These are phyloP conservation scores for Backusella liffmaniae DNA, from an alignment of 192 early-diverging fungal species.

Conservation along the genomic window DNA sequence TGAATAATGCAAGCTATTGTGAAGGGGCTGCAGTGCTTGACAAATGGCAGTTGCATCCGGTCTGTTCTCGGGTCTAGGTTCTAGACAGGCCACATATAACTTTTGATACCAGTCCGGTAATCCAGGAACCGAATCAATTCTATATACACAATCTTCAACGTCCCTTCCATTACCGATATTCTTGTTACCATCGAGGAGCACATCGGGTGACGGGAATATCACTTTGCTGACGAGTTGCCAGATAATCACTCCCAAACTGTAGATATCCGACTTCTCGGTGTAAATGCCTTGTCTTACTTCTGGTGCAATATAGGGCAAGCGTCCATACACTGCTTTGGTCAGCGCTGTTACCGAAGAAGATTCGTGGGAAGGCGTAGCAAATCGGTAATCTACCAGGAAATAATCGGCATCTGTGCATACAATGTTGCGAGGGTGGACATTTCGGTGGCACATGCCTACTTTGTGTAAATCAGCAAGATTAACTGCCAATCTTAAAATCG, in stretches of 20 bases:
- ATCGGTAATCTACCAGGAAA: slow-evolving; percentile 37
- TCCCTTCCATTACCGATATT: background rate
- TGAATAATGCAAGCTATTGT: slow-evolving; percentile 20
- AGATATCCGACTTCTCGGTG: slow-evolving; percentile 46
- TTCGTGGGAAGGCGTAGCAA: slow-evolving; percentile 24
- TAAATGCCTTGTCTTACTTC: slow-evolving; percentile 25
- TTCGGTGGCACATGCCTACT: slow-evolving; percentile 29
- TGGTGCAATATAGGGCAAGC: slow-evolving; percentile 42
- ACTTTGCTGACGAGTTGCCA: slow-evolving; percentile 46
- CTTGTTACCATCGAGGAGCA: slow-evolving; percentile 18
- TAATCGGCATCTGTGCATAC: slow-evolving; percentile 35
- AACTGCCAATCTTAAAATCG: slow-evolving; percentile 30
- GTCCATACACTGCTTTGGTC: slow-evolving; percentile 36
- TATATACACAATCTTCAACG: slow-evolving; percentile 20
- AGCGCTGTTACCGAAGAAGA: slow-evolving; percentile 25
- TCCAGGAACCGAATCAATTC: slow-evolving; percentile 30
- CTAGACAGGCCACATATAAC: slow-evolving; percentile 32
- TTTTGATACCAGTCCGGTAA: slow-evolving; percentile 30
- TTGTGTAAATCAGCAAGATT: slow-evolving; percentile 33
- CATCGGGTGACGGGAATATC: slow-evolving; percentile 31
- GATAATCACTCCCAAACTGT: slow-evolving; percentile 51
- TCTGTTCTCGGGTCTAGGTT: slow-evolving; percentile 28
- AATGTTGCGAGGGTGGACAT: slow-evolving; percentile 35
- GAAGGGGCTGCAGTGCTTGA: slow-evolving; percentile 23
- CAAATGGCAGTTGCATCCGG: slow-evolving; percentile 28